Base-by-base conservation (phyloP, 768 basidiomycete genomes). In the Asterophora parasitica region DNA sequence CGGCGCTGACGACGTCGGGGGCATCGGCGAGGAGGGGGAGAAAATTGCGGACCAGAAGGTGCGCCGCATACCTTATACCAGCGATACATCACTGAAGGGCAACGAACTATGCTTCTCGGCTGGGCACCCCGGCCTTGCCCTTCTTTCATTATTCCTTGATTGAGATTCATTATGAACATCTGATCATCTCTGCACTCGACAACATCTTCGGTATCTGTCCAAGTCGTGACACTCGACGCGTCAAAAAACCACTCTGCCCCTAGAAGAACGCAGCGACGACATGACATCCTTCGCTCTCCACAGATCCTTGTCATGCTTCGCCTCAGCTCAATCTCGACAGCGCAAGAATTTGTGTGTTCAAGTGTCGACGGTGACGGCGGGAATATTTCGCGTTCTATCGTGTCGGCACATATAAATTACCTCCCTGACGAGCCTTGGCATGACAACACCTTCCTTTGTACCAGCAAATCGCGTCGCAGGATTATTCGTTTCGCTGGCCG, bases 1-100 rank as follows among this genome's bases (percentile, higher is more conserved):
- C 9, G 58, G 54, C n/a, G 44, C 26, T 27, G 34, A n/a, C 15
- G 51, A 27, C 39, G 33, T 28, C n/a, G 46, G 36, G n/a, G 36
- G 38, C 23, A 8, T 11, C 37, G 47, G 36, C 32, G 41, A 43
- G 32, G 31, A 41, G 13, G 41, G 35, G 33, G 27, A 34, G 16
- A 15, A 16, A 19, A 40, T 11, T 9, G 17, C 23, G 7, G n/a
- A 10, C 5, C 13, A 5, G 26, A 27, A 37, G 20, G 13, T 13
- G 10, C 17, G 13, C 23, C 19, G 3, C 23, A 17, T 23, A 26
- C 39, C 39, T 40, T 40, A 40, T 40, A 40, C 39, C 26, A 33
- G 35, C 28, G 10, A 30, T 7, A 11, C 31, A 12, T 4, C 31
- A 12, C 9, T 11, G 30, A 42, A 30, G 30, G 7, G 12, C 7